Base-by-base conservation (phyloP, 345 rosid genomes). In the Brassica rapa region DNA sequence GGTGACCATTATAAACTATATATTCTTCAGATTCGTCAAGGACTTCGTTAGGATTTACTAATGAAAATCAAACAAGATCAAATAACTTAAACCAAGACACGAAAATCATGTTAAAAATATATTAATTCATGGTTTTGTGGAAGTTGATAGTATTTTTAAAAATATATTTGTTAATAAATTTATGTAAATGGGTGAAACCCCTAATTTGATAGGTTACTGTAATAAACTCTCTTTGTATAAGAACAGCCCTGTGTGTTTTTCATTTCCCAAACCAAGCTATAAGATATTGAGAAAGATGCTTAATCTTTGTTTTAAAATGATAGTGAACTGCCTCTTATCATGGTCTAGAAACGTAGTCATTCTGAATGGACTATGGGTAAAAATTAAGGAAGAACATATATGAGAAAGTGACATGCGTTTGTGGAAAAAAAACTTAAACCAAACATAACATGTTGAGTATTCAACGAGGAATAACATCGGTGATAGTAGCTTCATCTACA, bases 401-500 rank as follows among this genome's bases (percentile, higher is more conserved):
- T 23, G 10, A 59, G 12, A 24, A 27, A 9, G 46, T 16, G 69
- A 46, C 43, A 62, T 10, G 19, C 2, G 8, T 62, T 73, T 46
- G 46, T 21, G 49, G 46, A 68, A 68, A 67, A 41, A 16, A 70
- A 46, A 49, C 19, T n/a, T 10, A 43, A 43, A 19, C 15, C 41
- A 63, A 71, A 70, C 66, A 77, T 56, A 66, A n/a, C 67, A 63
- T 70, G 25, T 12, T 33, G 4, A 16, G 37, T 27, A 14, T 62
- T 80, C 72, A 74, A 63, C 79, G 83, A 39, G 80, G 83, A 29
- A 0, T 27, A 51, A 69, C 65, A 12, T 53, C 9, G 0, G 80
- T 75, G 59, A 80, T 69, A 4, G 80, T 68, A 64, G 72, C 79
- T 51, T 80, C 72, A 69, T 80, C 74, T 11, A 69, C 62, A 6